Evolutionary conservation across 345 rosid genomes (phyloP).

Genomic region (Bruguiera sexangula): DNA sequence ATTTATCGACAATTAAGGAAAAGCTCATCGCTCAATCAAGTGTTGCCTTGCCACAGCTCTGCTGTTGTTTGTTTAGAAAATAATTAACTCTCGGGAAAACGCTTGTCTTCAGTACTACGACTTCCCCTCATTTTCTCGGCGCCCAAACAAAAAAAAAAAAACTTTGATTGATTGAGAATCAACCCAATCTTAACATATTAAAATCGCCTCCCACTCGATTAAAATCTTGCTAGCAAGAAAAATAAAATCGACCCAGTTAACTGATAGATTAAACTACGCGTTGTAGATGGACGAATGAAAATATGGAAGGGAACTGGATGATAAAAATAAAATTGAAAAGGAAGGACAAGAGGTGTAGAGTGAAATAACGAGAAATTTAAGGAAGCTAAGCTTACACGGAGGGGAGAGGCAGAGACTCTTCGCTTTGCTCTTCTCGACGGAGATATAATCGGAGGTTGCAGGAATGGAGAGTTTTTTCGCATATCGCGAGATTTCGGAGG

Average conservation of each 20-base stretch:
- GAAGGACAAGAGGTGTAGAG: neutral
- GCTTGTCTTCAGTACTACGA: too few species aligned
- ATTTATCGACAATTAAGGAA: too few species aligned
- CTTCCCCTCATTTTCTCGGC: slow-evolving; percentile 23
- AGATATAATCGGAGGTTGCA: slow-evolving; percentile 42
- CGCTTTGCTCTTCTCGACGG: slow-evolving; percentile 35
- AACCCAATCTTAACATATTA: neutral
- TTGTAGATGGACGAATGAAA: too few species aligned
- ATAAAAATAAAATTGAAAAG: neutral
- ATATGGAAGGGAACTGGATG: too few species aligned
- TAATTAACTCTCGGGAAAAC: neutral
- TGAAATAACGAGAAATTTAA: slow-evolving; percentile 37
- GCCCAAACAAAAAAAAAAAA: slow-evolving; percentile 17
- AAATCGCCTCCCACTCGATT: neutral
- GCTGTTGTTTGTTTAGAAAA: neutral
- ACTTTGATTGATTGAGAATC: too few species aligned
- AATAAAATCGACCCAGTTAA: neutral
- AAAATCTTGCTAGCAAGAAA: neutral
- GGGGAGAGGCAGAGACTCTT: slow-evolving; percentile 26
- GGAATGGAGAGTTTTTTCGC: slow-evolving; percentile 16
- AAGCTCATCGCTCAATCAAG: too few species aligned
- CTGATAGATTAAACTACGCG: neutral
- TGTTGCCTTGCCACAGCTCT: neutral
- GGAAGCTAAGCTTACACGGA: slow-evolving; percentile 21
- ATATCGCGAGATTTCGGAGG: slow-evolving; percentile 50